A percentile compares a stretch with the other conserved stretches of the same genome.
Evolutionary conservation across 2,329 filamentous ascomycete species (phyloP).

Genomic region (Aspergillus eucalypticola): DNA sequence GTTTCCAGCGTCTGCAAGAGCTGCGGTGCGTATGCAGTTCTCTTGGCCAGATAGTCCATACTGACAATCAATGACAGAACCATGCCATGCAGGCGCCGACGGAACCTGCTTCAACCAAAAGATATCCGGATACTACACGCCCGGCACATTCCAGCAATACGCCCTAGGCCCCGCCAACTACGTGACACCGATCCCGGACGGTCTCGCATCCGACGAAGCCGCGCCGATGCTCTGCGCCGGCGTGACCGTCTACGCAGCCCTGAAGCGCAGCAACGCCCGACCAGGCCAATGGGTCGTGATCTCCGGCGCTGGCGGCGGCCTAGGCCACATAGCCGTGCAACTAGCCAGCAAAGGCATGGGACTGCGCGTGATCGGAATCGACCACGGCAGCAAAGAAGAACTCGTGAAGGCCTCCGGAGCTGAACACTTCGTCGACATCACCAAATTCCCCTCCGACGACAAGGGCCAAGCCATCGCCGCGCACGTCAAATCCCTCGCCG

Average conservation of each 20-base stretch:
- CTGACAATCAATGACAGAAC: slow-evolving; percentile 23
- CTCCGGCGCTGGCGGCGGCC: slow-evolving; percentile 61
- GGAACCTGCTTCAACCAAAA: slow-evolving; percentile 58
- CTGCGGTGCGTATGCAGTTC: slow-evolving; percentile 42
- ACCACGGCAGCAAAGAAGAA: slow-evolving; percentile 62
- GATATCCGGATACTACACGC: slow-evolving; percentile 67
- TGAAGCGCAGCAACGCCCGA: slow-evolving; percentile 61
- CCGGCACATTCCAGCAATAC: slow-evolving; percentile 74
- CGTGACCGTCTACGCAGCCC: slow-evolving; percentile 66
- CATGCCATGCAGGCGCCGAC: slow-evolving; percentile 58
- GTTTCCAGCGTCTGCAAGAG: slow-evolving; percentile 58
- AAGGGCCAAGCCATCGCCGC: slow-evolving; percentile 52
- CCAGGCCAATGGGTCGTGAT: slow-evolving; percentile 64
- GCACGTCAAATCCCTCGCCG: slow-evolving; percentile 59
- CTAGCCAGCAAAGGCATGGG: slow-evolving; percentile 63
- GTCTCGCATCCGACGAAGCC: slow-evolving; percentile 59
- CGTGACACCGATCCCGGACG: slow-evolving; percentile 68
- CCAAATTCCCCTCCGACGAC: slow-evolving; percentile 49
- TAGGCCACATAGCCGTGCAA: slow-evolving; percentile 66
- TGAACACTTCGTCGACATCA: slow-evolving; percentile 66
- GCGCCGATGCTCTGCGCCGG: slow-evolving; percentile 70
- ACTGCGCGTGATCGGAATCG: slow-evolving; percentile 65
- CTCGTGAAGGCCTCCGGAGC: slow-evolving; percentile 62
- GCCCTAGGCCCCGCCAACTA: slow-evolving; percentile 64
- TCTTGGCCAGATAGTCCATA: not conserved